Evolutionary conservation across 176 grass and related monocot genomes (phyloP).

Genomic region (Aegilops sharonensis): DNA sequence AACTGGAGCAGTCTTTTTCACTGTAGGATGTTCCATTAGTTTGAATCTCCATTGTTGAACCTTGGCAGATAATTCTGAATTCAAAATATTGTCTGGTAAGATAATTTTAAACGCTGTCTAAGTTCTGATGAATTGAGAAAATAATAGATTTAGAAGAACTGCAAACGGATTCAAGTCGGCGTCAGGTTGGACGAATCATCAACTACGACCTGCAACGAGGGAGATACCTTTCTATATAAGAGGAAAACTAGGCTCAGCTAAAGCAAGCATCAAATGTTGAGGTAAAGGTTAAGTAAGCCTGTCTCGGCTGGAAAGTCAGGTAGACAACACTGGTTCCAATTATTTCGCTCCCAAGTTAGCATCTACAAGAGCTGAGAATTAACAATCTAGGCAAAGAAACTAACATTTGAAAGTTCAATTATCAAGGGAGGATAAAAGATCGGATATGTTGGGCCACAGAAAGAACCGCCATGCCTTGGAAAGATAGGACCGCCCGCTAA

Average conservation of each 20-base stretch:
- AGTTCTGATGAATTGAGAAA: not conserved
- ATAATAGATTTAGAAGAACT: not conserved
- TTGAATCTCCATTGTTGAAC: not conserved
- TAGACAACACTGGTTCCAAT: not conserved
- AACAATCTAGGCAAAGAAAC: not conserved
- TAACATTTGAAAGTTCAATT: not conserved
- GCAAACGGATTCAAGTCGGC: not conserved
- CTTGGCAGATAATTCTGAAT: not conserved
- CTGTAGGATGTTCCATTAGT: not conserved
- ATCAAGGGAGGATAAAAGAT: not conserved
- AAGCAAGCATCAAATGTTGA: too few relatives aligned
- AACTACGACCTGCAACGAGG: not conserved
- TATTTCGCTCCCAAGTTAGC: too few relatives aligned
- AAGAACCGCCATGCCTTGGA: not conserved
- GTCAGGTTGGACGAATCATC: not conserved
- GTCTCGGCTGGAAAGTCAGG: too few relatives aligned
- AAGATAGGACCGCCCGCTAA: not conserved
- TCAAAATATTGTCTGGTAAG: not conserved
- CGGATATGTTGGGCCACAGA: not conserved
- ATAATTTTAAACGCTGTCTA: too few relatives aligned
- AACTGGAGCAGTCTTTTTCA: too few relatives aligned
- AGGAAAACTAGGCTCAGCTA: too few relatives aligned
- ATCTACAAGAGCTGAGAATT: constrained; percentile 10
- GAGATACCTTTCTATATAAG: too few relatives aligned
- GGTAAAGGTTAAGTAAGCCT: too few relatives aligned